phyloP scores from a whole-genome alignment of 1,139 yeast species.

The Protomyces pachydermus region DNA sequence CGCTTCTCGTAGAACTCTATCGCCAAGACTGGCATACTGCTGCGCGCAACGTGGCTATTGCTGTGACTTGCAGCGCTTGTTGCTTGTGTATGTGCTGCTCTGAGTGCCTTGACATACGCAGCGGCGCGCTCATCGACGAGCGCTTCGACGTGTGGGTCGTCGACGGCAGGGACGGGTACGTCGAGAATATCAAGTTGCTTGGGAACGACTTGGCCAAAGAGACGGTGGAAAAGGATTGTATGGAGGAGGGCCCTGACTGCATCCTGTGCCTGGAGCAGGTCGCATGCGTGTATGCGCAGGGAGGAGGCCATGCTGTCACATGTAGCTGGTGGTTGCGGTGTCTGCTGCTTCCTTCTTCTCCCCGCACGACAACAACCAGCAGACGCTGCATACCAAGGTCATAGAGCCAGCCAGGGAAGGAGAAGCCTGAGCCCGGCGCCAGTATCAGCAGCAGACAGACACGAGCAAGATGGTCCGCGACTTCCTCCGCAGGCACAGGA shows the following conservation, averaged over 20 bases:
- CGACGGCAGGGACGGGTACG: constrained; percentile 41
- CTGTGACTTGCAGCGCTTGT: neutral
- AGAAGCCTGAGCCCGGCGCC: neutral
- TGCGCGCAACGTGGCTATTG: no score
- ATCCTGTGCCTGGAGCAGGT: neutral
- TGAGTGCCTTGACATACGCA: neutral
- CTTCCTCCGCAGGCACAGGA: constrained; percentile 58
- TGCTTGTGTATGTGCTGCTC: neutral
- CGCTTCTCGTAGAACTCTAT: constrained; percentile 41
- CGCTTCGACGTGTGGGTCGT: constrained; percentile 37
- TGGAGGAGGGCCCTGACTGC: constrained; percentile 51
- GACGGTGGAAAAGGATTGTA: constrained; percentile 63
- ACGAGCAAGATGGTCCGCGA: constrained; percentile 41
- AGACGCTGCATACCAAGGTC: no score
- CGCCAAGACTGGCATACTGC: constrained; percentile 30
- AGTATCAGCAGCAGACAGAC: neutral
- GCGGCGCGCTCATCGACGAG: constrained; percentile 33
- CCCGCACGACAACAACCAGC: neutral
- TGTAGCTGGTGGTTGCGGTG: neutral
- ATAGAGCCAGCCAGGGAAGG: neutral
- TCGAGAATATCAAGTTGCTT: constrained; percentile 44
- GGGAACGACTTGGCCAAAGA: constrained; percentile 64
- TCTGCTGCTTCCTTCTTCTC: neutral
- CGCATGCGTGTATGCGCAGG: constrained; percentile 37
- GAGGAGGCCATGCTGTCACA: constrained; percentile 41